Evolutionary conservation across 2,329 filamentous ascomycete species (phyloP).

Genomic region (Cryphonectria naterciae): DNA sequence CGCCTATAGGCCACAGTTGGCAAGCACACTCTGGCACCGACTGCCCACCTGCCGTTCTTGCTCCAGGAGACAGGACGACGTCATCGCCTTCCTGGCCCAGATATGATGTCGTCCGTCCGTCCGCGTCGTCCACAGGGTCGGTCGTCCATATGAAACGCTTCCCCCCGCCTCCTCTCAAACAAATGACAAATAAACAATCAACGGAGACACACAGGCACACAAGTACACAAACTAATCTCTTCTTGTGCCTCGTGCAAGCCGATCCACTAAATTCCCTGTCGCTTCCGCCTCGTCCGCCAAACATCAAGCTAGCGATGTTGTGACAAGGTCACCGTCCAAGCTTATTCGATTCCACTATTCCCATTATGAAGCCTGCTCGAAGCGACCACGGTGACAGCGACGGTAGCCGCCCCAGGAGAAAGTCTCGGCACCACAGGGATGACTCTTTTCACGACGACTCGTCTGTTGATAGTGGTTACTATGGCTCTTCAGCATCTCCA

Average conservation of each 20-base stretch:
- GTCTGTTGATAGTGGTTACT: constrained; percentile 27
- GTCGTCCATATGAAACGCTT: too few relatives aligned
- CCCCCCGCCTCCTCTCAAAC: too few relatives aligned
- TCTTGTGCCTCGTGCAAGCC: background rate
- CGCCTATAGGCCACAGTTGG: background rate
- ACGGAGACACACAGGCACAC: background rate
- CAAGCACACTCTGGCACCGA: background rate
- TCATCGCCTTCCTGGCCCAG: background rate
- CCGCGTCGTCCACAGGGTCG: too few relatives aligned
- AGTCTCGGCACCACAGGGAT: background rate
- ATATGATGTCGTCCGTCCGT: too few relatives aligned
- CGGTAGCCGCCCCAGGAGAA: background rate
- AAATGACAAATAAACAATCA: too few relatives aligned
- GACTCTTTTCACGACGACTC: constrained; percentile 11
- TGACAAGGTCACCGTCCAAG: background rate
- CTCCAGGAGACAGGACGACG: background rate
- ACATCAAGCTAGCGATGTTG: background rate
- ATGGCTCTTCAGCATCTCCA: constrained; percentile 21
- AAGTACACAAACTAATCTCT: background rate
- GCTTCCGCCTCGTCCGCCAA: background rate
- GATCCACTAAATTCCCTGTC: background rate
- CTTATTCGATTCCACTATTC: background rate
- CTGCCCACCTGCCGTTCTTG: too few relatives aligned
- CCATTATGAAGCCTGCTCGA: background rate
- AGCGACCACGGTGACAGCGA: background rate